Evolutionary conservation across 305 asterid genomes (phyloP).

Genomic region (Solanum hybrid): DNA sequence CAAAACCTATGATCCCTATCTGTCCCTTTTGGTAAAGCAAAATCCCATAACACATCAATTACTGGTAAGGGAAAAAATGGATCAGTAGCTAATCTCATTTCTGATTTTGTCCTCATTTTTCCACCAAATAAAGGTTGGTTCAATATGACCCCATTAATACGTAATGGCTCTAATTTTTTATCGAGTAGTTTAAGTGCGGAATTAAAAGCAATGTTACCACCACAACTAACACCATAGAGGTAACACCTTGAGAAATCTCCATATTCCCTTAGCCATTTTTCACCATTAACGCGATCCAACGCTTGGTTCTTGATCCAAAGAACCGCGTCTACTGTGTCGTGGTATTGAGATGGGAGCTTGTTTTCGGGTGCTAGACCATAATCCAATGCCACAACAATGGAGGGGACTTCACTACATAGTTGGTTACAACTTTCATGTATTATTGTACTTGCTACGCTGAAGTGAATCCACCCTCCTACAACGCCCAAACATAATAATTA

Average conservation of each 20-base stretch:
- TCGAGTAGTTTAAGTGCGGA: slow-evolving; percentile 37
- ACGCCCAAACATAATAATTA: not conserved
- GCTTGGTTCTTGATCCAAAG: slow-evolving; percentile 56
- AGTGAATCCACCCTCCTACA: slow-evolving; percentile 60
- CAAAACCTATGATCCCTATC: slow-evolving; percentile 70
- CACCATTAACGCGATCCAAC: slow-evolving; percentile 22
- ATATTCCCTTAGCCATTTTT: slow-evolving; percentile 52
- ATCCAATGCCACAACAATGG: slow-evolving; percentile 52
- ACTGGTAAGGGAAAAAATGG: slow-evolving; percentile 54
- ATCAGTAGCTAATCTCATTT: slow-evolving; percentile 44
- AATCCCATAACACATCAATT: slow-evolving; percentile 68
- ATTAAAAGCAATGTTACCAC: slow-evolving; percentile 58
- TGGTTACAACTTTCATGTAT: slow-evolving; percentile 44
- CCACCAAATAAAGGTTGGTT: slow-evolving; percentile 77
- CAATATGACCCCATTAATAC: slow-evolving; percentile 40
- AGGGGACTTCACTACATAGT: slow-evolving; percentile 37
- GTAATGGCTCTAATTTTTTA: slow-evolving; percentile 27
- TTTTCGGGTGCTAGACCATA: slow-evolving; percentile 76
- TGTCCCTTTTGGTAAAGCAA: slow-evolving; percentile 55
- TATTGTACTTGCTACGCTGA: slow-evolving; percentile 26
- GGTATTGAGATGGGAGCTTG: slow-evolving; percentile 73
- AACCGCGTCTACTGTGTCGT: slow-evolving; percentile 61
- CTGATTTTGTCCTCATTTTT: slow-evolving; percentile 45
- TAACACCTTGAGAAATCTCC: slow-evolving; percentile 61
- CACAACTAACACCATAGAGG: slow-evolving; percentile 58